Evolutionary conservation across 2,329 filamentous ascomycete genomes (phyloP).

Genomic region (Cladobotryum mycophilum): DNA sequence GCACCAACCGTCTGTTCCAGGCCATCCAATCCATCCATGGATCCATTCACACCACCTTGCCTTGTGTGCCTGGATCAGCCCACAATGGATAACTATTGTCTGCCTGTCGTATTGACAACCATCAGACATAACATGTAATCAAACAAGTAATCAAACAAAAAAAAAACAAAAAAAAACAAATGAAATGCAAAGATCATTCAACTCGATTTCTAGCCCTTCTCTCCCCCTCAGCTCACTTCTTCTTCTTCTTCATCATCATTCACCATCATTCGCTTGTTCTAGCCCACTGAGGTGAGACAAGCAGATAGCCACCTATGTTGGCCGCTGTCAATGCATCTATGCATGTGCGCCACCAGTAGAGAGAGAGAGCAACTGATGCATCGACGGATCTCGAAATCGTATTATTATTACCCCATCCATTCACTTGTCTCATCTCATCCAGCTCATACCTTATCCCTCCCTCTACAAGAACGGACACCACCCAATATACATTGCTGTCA

Average conservation of each 20-base stretch:
- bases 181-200: background rate
- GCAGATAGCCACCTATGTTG: too few relatives aligned
- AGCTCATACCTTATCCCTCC: background rate
- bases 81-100: background rate
- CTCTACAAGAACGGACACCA: constrained; percentile 65
- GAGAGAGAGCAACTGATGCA: too few relatives aligned
- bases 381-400: too few relatives aligned
- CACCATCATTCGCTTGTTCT: too few relatives aligned
- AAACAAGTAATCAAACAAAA: background rate
- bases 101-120: background rate
- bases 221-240: too few relatives aligned
- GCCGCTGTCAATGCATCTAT: too few relatives aligned
- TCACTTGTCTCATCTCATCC: background rate
- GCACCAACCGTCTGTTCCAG: background rate
- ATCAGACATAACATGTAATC: too few relatives aligned
- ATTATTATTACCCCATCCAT: background rate
- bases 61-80: background rate
- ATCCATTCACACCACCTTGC: background rate
- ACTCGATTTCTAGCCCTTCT: background rate
- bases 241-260: too few relatives aligned
- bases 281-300: too few relatives aligned
- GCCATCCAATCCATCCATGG: too few relatives aligned
- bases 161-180: too few relatives aligned
- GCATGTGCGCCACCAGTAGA: too few relatives aligned
- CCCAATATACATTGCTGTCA: constrained; percentile 95